phyloP scores from a whole-genome alignment of 352 stramenopile genomes.

The Aphanomyces stellatus region DNA sequence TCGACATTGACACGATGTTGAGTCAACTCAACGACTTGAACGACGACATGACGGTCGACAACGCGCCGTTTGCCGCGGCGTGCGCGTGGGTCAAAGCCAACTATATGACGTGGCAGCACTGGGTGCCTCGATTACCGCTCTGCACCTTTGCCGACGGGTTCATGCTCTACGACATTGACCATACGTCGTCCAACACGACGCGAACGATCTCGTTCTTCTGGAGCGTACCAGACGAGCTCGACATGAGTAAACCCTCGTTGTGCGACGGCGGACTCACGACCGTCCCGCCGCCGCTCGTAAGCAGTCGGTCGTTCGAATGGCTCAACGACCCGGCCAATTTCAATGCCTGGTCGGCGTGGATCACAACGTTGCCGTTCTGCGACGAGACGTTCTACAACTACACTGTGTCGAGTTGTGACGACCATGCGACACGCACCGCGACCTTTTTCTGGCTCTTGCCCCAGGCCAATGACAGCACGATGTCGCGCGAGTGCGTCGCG shows the following conservation, averaged over 20 bases:
- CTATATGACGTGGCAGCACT: conserved; percentile 40
- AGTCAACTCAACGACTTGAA: conserved; percentile 19
- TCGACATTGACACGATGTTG: conserved; percentile 35
- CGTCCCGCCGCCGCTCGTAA: conserved; percentile 26
- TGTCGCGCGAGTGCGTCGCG: neutral
- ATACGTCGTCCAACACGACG: conserved; percentile 19
- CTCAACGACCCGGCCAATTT: conserved; percentile 24
- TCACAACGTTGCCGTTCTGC: conserved; percentile 26
- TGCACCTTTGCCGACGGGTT: conserved; percentile 28
- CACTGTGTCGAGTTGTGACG: neutral
- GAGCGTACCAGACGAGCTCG: conserved; percentile 30
- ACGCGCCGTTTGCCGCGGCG: conserved; percentile 31
- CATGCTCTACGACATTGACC: conserved; percentile 22
- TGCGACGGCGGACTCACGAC: conserved; percentile 32
- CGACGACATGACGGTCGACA: conserved; percentile 11
- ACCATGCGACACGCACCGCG: conserved; percentile 22
- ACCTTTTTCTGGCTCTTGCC: conserved; percentile 34
- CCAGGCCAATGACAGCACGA: conserved; percentile 10
- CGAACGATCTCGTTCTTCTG: conserved; percentile 31
- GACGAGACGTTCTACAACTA: conserved; percentile 39
- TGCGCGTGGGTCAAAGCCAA: conserved; percentile 47
- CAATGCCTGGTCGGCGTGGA: conserved; percentile 29
- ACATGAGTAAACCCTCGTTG: conserved; percentile 27
- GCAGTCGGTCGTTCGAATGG: conserved; percentile 42
- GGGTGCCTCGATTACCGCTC: conserved; percentile 29